Percentiles rank a stretch among this genome's conserved stretches.
phyloP scores from a whole-genome alignment of 1,284 basidiomycete species.

The Heliocybe sulcata region DNA sequence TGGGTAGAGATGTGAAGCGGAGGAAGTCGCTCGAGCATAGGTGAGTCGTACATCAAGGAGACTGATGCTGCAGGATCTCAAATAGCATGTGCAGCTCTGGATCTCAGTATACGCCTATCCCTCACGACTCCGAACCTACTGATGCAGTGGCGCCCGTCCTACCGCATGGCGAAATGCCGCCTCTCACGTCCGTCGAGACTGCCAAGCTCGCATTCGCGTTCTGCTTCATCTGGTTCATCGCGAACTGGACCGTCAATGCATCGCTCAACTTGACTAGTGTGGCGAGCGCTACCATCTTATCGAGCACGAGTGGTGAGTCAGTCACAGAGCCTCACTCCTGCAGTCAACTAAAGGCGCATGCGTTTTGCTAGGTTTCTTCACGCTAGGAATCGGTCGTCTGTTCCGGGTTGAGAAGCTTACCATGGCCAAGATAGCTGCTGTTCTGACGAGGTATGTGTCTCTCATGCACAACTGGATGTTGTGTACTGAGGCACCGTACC shows the following conservation, averaged over 20 bases:
- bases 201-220: slow-evolving; percentile 72
- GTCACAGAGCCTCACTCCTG: not conserved
- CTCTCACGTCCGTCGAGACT: slow-evolving; percentile 67
- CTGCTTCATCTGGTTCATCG: slow-evolving; percentile 84
- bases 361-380: slow-evolving; percentile 80
- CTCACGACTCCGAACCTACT: not conserved
- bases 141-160: not conserved
- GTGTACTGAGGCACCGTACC: not conserved
- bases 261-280: slow-evolving; percentile 83
- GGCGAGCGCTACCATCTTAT: slow-evolving; percentile 84
- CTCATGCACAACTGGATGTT: not conserved
- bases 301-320: slow-evolving; percentile 78
- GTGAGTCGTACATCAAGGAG: not conserved
- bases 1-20: slow-evolving; percentile 15
- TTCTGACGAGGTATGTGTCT: slow-evolving; percentile 51
- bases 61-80: too few species aligned
- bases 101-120: not conserved
- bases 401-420: slow-evolving; percentile 82
- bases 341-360: not conserved
- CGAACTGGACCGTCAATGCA: slow-evolving; percentile 86
- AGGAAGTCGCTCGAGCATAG: slow-evolving; percentile 8
- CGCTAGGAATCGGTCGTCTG: slow-evolving; percentile 78
- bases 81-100: not conserved
- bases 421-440: slow-evolving; percentile 72
- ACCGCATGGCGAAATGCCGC: slow-evolving; percentile 23